These are phyloP conservation scores for Hanseniaspora clermontiae DNA, from an alignment of 805 yeast species.

Conservation along the genomic window DNA sequence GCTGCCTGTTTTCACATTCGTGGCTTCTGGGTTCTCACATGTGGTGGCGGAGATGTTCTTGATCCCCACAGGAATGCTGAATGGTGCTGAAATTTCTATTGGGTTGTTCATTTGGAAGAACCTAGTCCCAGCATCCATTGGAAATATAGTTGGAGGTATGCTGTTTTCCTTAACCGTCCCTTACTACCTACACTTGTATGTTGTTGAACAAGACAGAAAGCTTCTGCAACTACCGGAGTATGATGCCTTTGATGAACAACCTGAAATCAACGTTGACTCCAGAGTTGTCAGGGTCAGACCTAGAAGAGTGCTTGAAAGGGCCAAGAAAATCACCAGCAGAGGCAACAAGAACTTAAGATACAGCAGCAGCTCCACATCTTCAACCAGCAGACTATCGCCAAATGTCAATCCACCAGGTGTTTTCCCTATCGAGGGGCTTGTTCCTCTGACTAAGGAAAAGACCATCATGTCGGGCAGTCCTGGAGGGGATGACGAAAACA, in stretches of 20 bases:
- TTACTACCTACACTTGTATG: constrained; percentile 59
- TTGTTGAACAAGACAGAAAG: constrained; percentile 58
- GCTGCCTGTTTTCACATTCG: constrained; percentile 66
- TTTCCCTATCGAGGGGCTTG: constrained; percentile 69
- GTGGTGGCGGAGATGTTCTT: constrained; percentile 73
- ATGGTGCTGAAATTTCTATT: constrained; percentile 51
- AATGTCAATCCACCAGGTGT: constrained; percentile 57
- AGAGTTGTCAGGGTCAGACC: constrained; percentile 50
- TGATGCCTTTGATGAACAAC: constrained; percentile 69
- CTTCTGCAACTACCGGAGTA: constrained; percentile 50
- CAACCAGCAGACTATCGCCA: constrained; percentile 1
- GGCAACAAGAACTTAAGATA: constrained; percentile 6
- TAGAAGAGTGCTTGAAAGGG: constrained; percentile 2
- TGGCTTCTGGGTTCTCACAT: constrained; percentile 66
- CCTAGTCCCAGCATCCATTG: constrained; percentile 56
- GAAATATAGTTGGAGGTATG: constrained; percentile 70
- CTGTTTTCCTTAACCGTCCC: constrained; percentile 53
- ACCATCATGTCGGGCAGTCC: constrained; percentile 39
- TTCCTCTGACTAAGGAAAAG: constrained; percentile 43
- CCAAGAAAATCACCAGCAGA: constrained; percentile 10
- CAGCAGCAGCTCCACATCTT: not conserved
- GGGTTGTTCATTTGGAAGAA: constrained; percentile 61
- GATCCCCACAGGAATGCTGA: constrained; percentile 52
- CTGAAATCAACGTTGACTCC: constrained; percentile 63
- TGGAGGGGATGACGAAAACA: not conserved